Percentiles rank a stretch among this genome's conserved stretches.
Evolutionary conservation across 345 rosid genomes (phyloP).

Genomic region (Turritis glabra): DNA sequence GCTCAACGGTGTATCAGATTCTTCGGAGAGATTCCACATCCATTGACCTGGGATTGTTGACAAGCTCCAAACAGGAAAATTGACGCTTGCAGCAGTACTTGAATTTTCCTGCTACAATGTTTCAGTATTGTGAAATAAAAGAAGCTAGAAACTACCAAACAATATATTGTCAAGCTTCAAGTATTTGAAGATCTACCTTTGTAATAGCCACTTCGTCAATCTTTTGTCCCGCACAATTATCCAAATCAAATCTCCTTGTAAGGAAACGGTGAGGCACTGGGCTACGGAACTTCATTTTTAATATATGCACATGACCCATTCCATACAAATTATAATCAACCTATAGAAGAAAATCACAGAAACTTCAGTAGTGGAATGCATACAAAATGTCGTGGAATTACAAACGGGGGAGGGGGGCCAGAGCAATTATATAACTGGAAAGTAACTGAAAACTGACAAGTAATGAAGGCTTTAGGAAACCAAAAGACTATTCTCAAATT

Average conservation of each 20-base stretch:
- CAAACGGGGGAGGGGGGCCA: neutral
- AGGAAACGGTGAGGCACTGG: constrained; percentile 63
- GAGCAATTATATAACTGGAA: neutral
- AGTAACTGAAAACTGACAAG: neutral
- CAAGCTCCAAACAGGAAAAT: constrained; percentile 65
- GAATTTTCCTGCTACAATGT: constrained; percentile 58
- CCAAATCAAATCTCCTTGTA: constrained; percentile 43
- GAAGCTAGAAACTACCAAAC: neutral
- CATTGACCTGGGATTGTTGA: constrained; percentile 76
- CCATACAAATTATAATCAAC: constrained; percentile 91
- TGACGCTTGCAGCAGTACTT: constrained; percentile 43
- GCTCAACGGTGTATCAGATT: constrained; percentile 45
- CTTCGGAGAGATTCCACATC: constrained; percentile 64
- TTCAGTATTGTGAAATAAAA: constrained; percentile 9
- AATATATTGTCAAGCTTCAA: constrained; percentile 11
- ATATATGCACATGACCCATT: constrained; percentile 89
- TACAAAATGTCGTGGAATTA: neutral
- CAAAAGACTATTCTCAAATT: neutral
- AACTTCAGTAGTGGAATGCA: constrained; percentile 14
- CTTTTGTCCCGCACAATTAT: constrained; percentile 36
- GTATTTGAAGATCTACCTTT: constrained; percentile 53
- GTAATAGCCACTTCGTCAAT: constrained; percentile 33
- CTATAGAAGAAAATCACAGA: constrained; percentile 44
- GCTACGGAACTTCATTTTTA: constrained; percentile 78
- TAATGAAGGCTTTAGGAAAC: neutral